Conservation (phyloP, 371 early-diverging fungal species). For the Mortierella sp. region DNA sequence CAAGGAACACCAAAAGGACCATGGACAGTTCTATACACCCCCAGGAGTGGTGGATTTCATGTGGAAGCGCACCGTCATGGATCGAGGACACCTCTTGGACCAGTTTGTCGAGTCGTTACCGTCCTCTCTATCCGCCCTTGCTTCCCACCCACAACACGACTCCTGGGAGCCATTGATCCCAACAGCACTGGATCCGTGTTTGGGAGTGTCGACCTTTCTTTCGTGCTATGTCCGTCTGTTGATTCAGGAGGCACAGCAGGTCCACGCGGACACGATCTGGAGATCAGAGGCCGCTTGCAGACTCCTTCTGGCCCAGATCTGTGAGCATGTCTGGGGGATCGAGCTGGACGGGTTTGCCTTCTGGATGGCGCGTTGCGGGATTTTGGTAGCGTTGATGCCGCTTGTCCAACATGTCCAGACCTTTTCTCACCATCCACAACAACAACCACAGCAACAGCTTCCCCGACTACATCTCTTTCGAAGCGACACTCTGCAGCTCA, state of each 20-base stretch:
- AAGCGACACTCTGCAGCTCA: constrained; percentile 69
- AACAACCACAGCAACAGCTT: constrained; percentile 59
- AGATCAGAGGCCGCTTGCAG: constrained; percentile 48
- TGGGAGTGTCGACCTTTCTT: constrained; percentile 73
- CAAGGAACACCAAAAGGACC: constrained; percentile 74
- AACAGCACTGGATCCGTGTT: constrained; percentile 71
- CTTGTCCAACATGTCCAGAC: constrained; percentile 34
- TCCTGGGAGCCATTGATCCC: constrained; percentile 42
- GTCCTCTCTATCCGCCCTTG: neutral
- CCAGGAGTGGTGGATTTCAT: constrained; percentile 71
- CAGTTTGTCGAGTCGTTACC: constrained; percentile 17
- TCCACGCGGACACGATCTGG: constrained; percentile 56
- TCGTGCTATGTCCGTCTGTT: constrained; percentile 66
- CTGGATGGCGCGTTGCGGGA: constrained; percentile 56
- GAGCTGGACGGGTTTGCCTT: constrained; percentile 74
- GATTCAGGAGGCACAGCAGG: constrained; percentile 48
- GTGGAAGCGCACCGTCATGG: constrained; percentile 63
- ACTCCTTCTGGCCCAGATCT: constrained; percentile 54
- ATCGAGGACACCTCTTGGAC: constrained; percentile 21
- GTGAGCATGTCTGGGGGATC: constrained; percentile 68
- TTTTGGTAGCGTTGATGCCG: constrained; percentile 41
- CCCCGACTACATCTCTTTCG: constrained; percentile 66
- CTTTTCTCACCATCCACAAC: constrained; percentile 15
- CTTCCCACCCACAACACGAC: neutral
- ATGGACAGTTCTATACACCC: constrained; percentile 78